Base-by-base conservation (phyloP, 768 basidiomycete genomes). In the Leccinum fibrillosum region DNA sequence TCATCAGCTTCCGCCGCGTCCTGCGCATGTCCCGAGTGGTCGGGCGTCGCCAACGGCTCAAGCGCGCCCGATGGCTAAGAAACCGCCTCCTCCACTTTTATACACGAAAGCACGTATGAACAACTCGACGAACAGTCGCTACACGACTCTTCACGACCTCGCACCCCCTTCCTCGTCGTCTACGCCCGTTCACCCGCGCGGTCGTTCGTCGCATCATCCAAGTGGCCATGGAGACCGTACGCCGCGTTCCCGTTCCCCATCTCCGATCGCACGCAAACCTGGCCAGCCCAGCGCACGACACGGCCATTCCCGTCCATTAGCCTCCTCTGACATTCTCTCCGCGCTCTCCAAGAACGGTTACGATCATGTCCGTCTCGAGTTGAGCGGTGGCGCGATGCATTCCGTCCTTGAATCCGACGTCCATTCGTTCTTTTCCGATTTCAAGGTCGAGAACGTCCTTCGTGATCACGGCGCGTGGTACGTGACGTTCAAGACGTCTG, bases 391-490 rank as follows among this genome's bases (percentile, higher is more conserved):
- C 6, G 69, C 78, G 37, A 74, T 81, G 51, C 79, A 77, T 52
- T 76, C 76, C 15, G 81, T 88, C 51, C 74, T 75, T 56, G 88
- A 90, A 66, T 85, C 84, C 35, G 86, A 89, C 59, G 83, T 94
- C n/a, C 68, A 73, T 60, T 75, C 71, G 56, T 89, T 89, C 64
- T 87, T 93, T 67, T 78, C 80, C 37, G 82, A 79, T 51, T 92
- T 92, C 73, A 78, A 84, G 60, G 81, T 89, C 19, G 84, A 92
- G 50, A 80, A 84, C 80, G 79, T 94, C 26, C 75, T 93, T 2
- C 82, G 83, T 60, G 89, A 90, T 69, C 80, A 82, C 52, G 73
- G 75, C 2, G 89, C 86, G 10, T 88, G 91, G 79, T 95, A 94
- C 67, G 81, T 94, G 61, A 89, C 92, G 4, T 98, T 97, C 69